Percentiles rank a stretch among this genome's conserved stretches.
phyloP scores from a whole-genome alignment of 2,329 filamentous ascomycete species.

The Fusarium avenaceum region DNA sequence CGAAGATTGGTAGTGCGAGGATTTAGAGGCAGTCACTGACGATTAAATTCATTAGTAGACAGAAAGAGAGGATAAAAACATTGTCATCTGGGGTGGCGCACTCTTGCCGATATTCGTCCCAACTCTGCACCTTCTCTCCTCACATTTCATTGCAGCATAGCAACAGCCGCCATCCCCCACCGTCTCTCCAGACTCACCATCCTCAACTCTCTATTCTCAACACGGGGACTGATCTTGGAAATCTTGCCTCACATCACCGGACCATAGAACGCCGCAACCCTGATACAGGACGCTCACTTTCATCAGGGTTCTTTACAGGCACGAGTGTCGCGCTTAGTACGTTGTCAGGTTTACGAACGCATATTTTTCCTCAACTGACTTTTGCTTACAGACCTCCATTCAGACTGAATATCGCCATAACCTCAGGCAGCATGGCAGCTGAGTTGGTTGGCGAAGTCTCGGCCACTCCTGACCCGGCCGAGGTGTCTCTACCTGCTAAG shows the following conservation, averaged over 20 bases:
- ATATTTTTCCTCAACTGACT: not conserved
- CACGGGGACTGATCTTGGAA: conserved; percentile 7
- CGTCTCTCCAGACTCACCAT: conserved; percentile 1
- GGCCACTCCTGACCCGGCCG: conserved; percentile 22
- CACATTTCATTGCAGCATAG: conserved; percentile 7
- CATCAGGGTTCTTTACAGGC: not conserved
- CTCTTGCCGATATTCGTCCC: conserved; percentile 29
- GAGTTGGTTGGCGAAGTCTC: conserved; percentile 26
- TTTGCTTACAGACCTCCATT: not conserved
- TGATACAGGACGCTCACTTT: conserved; percentile 6
- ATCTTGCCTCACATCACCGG: conserved; percentile 11
- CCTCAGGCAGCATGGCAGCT: conserved; percentile 31
- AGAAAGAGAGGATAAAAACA: conserved; percentile 11
- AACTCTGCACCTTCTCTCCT: conserved; percentile 31
- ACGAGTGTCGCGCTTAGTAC: conserved; percentile 13
- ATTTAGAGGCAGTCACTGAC: conserved; percentile 10
- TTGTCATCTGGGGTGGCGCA: conserved; percentile 1
- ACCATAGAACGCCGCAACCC: not conserved
- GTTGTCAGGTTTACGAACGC: not conserved
- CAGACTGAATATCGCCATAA: not conserved
- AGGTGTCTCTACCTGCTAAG: conserved; percentile 31
- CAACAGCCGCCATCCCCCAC: conserved; percentile 8
- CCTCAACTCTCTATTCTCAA: conserved; percentile 26
- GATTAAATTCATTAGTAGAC: conserved; percentile 4
- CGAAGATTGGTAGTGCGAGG: not conserved